Conservation (phyloP, 2,329 filamentous ascomycete species). For the Aschersonia sp. region DNA sequence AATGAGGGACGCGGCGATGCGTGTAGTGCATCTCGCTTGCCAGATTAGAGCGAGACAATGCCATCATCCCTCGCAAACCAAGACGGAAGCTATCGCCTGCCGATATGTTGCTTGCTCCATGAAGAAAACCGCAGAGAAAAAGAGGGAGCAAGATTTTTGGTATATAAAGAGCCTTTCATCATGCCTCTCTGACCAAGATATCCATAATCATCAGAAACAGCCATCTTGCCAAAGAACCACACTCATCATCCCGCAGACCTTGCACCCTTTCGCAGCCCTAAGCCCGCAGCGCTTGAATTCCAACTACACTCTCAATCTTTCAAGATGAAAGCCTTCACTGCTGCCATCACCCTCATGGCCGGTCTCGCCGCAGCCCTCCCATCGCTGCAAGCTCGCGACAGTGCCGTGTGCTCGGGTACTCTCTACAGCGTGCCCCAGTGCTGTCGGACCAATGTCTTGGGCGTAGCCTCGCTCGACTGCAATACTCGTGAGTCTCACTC, state of each 20-base stretch:
- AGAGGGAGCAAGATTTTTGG: neutral
- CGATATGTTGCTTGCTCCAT: no score
- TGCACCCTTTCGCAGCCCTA: neutral
- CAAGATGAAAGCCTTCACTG: conserved; percentile 3
- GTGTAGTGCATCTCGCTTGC: neutral
- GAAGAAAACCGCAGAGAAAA: neutral
- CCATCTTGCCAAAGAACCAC: no score
- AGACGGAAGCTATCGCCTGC: neutral
- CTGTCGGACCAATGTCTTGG: conserved; percentile 3
- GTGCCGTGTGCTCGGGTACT: neutral
- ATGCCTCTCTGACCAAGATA: neutral
- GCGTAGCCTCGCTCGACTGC: conserved; percentile 3
- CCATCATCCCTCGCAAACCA: neutral
- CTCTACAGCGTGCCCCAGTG: conserved; percentile 5
- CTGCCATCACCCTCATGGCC: conserved; percentile 1
- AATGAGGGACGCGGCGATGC: neutral
- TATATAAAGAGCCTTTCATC: neutral
- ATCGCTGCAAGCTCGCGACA: conserved; percentile 1
- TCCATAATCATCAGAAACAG: no score
- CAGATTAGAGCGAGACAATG: neutral
- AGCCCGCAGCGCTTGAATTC: no score
- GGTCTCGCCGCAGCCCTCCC: conserved; percentile 1
- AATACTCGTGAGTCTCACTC: conserved; percentile 1
- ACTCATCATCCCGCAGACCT: no score
- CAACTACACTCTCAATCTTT: neutral